Evolutionary conservation across 2,329 filamentous ascomycete species (phyloP).

Genomic region (Colletotrichum costaricense): DNA sequence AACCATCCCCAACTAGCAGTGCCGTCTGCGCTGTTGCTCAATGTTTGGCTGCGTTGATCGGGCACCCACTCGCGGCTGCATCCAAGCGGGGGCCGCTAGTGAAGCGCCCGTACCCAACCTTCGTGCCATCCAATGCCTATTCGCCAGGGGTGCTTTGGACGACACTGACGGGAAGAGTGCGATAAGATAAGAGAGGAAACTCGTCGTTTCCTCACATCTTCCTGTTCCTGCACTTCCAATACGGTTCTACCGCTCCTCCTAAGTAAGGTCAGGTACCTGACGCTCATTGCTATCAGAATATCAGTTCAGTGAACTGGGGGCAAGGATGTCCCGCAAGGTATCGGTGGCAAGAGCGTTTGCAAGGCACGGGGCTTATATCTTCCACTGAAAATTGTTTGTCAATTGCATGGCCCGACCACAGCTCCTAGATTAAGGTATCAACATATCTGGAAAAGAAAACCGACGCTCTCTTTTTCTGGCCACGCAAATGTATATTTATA

Average conservation of each 20-base stretch:
- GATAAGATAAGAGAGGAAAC: neutral
- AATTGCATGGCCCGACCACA: neutral
- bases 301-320: too few species aligned
- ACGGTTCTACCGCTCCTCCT: too few species aligned
- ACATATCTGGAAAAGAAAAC: neutral
- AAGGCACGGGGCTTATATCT: neutral
- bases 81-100: slow-evolving; percentile 14
- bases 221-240: neutral
- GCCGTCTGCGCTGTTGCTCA: neutral
- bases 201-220: neutral
- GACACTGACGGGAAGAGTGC: neutral
- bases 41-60: slow-evolving; percentile 28
- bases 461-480: neutral
- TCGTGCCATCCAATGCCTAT: neutral
- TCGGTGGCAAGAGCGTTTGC: neutral
- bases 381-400: neutral
- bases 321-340: neutral
- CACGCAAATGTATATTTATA: neutral
- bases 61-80: slow-evolving; percentile 25
- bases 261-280: too few species aligned
- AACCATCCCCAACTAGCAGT: neutral
- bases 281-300: too few species aligned
- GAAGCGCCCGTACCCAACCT: slow-evolving; percentile 14
- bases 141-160: neutral
- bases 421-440: neutral